Base-by-base conservation (phyloP, 2,329 filamentous ascomycete species). In the Dothideomycetes sp. region DNA sequence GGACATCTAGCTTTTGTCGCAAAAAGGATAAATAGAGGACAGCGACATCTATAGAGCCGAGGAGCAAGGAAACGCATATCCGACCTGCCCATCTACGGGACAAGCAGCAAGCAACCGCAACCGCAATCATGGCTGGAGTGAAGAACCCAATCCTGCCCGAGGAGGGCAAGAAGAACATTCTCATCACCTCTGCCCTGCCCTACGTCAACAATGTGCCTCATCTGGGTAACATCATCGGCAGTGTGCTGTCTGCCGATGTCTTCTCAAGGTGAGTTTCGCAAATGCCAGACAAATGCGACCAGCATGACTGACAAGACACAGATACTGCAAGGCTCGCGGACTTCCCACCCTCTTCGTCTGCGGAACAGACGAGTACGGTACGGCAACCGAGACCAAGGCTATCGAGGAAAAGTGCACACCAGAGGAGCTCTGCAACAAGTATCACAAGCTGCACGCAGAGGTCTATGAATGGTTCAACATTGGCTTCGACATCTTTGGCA, bases 391-490 rank as follows among this genome's bases (percentile, higher is more conserved):
- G 64, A 94, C 89, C 18, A 94, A 94, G 67, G 89, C 89, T 4
- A 76, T 95, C 31, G 86, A 94, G 59, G 86, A 91, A 59, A 81
- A 81, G 11, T 70, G 87, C 47, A 86, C 81, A 10, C 87, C 89
- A 16, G 73, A 83, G 53, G 75, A 88, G 56, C 77, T 96, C 10
- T 95, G 89, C 68, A 77, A 84, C 63, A 93, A 95, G 67, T 95
- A 93, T 69, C 84, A 93, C 65, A 78, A 77, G 53, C 78, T 94
- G 43, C 89, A 95, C 65, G 79, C 86, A 53, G 84, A 83, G 36
- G 82, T 95, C 49, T 96, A 96, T 63, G 76, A 93, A 60, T 95
- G 89, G 86, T 98, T 98, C 66, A 78, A 87, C 56, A 89, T 96
- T 55, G 79, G 75, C 43, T 96, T 96, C 58, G 89, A 96, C 64